phyloP scores from a whole-genome alignment of 1,284 basidiomycete species.

The Hypsizygus ulmarius region DNA sequence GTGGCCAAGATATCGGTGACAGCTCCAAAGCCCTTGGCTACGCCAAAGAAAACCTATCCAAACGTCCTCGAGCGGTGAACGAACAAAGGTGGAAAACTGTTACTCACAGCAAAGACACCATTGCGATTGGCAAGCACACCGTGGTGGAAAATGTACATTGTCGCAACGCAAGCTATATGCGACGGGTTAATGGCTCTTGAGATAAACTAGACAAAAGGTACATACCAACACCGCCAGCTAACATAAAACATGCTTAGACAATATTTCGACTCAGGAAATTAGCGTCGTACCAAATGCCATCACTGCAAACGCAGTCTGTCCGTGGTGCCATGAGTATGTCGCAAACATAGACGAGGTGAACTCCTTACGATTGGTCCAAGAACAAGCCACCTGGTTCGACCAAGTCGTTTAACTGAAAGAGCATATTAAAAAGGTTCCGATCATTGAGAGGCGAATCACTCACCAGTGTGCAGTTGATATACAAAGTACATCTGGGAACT shows the following conservation, averaged over 20 bases:
- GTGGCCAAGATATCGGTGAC: conserved; percentile 42
- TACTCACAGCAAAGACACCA: conserved; percentile 31
- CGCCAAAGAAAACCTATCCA: conserved; percentile 36
- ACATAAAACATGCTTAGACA: neutral
- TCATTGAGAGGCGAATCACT: neutral
- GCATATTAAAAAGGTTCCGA: conserved; percentile 10
- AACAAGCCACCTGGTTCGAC: conserved; percentile 16
- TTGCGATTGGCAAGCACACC: conserved; percentile 27
- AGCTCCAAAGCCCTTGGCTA: conserved; percentile 43
- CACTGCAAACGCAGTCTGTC: conserved; percentile 11
- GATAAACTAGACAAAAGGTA: neutral
- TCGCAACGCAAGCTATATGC: conserved; percentile 20
- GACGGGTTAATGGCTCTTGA: neutral
- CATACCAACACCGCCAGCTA: conserved; percentile 21
- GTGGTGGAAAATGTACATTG: conserved; percentile 29
- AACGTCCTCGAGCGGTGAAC: neutral
- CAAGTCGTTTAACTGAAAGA: conserved; percentile 17
- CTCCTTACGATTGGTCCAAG: conserved; percentile 19
- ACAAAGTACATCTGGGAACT: conserved; percentile 45
- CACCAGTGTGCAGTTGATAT: conserved; percentile 37
- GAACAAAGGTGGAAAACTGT: neutral
- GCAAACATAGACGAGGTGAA: neutral
- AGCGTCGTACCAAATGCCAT: conserved; percentile 17
- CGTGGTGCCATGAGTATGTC: neutral
- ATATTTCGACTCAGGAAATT: neutral